phyloP scores from a whole-genome alignment of 208 protist genomes.

The Balamuthia mandrillaris region DNA sequence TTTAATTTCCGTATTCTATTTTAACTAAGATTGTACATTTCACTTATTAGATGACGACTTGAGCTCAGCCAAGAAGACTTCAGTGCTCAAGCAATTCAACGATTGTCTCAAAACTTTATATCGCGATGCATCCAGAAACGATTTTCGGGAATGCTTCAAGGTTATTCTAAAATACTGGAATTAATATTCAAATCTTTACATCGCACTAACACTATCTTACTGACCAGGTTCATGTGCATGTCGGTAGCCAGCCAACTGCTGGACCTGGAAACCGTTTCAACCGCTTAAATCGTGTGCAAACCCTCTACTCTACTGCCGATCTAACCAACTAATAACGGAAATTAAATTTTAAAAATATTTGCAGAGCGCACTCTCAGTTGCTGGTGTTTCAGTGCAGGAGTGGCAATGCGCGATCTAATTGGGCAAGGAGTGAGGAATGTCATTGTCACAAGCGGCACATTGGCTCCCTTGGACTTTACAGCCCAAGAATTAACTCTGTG shows the following conservation, averaged over 20 bases:
- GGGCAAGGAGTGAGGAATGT: conserved; percentile 64
- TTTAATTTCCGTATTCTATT: neutral
- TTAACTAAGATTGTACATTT: neutral
- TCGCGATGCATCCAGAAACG: neutral
- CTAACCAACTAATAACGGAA: neutral
- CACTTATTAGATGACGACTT: neutral
- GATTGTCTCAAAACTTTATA: conserved; percentile 23
- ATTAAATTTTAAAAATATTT: neutral
- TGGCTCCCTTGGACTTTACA: conserved; percentile 84
- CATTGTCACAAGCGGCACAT: conserved; percentile 90
- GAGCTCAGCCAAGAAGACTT: neutral
- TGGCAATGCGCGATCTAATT: conserved; percentile 76
- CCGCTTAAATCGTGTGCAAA: neutral
- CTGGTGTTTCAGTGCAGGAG: conserved; percentile 85
- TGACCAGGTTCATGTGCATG: neutral
- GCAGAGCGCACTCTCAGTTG: conserved; percentile 72
- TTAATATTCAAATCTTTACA: neutral
- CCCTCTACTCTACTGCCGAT: too few relatives aligned
- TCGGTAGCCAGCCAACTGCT: neutral
- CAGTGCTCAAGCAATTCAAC: neutral
- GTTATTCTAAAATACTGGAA: neutral
- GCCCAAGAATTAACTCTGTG: conserved; percentile 63
- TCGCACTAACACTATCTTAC: neutral
- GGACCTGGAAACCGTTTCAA: neutral
- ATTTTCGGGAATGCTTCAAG: neutral